Base-by-base conservation (phyloP, 495 filamentous ascomycete genomes). In the Aspergillus cavernicola region DNA sequence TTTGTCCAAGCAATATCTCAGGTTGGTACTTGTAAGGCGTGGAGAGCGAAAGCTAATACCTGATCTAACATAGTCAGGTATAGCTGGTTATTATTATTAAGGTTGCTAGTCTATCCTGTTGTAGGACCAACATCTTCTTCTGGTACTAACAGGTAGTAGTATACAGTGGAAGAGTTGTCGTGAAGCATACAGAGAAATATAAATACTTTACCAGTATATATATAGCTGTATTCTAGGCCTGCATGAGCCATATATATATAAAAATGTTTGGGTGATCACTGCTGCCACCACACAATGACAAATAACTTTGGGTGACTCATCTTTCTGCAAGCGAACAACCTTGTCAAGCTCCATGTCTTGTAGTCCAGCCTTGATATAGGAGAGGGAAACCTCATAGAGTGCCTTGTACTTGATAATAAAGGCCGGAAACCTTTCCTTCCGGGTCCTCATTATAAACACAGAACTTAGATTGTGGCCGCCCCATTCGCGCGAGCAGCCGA, bases 101-200 rank as follows among this genome's bases (percentile, higher is more conserved):
- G 20, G 45, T 23, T 8, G 12, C 31, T 31, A 10, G 46, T 57
- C 52, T 44, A 59, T 13, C 36, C 36, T 6, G 45, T 59, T 15
- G 28, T 55, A 8, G 37, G 12, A 19, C 51, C 46, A 26, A 76
- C 64, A 40, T 78, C 75, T n/a, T 56, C 33, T 20, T 66, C 60
- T 12, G 71, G 74, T 18, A 74, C 66, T 23, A 55, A 70, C 11
- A 71, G 50, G 32, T 60, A 64, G 43, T 72, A 75, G 49, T 67
- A 68, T 6, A 76, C 63, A 0, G 56, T 67, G 8, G 62, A 42
- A 16, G 71, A 67, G 50, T 63, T 52, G 50, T 72, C 56, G 44
- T 73, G 39, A n/a, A 63, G 61, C 20, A 80, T 64, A 37, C 63
- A 56, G n/a, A 78, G 62, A 42, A 77, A 78, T 40, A 78, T 57